Evolutionary conservation across 768 basidiomycete genomes (phyloP), one percentile per base, ranked within the genome.

Genomic region (Termitomyces sp.): DNA sequence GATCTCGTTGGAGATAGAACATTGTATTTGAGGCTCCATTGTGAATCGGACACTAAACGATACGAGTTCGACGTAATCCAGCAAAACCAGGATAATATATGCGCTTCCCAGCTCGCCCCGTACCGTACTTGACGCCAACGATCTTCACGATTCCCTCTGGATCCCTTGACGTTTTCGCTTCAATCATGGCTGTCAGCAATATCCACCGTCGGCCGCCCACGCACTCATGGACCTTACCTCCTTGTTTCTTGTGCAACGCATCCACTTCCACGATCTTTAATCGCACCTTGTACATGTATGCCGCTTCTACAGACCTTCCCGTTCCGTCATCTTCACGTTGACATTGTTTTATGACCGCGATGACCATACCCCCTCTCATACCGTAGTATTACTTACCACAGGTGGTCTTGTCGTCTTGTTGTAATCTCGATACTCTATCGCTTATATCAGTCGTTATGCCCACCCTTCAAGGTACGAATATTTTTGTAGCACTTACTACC

Each of bases 1-100:
- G 86, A 88, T 58, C 66, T 83, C 34, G 69, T 87, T 55, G 65
- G 74, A 24, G 81, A 82, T 9, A 79, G 69, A 54, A 79, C 82
- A 27, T 66, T 84, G 54, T 87, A 86, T 67, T 76, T 76, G 47
- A 83, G 82, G 32, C 64, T 87, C 77, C 46, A 58, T 18, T 37
- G 8, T 30, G 39, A 58, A 18, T 13, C 26, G 13, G 33, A 50
- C 6, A 40, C 46, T 30, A 42, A 27, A n/a, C 52, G 56, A 24
- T 57, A 57, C 34, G 26, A 53, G 34, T 48, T 58, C 30, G 51
- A 58, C n/a, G 8, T 53, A 14, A 22, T 8, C 1, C 20, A 30
- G 5, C 57, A 58, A 52, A 34, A 58, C 30, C 57, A 44, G 36
- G 18, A 16, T 13, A 20, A 43, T 7, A 53, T 58, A 5, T 39